phyloP scores from a whole-genome alignment of 148 eudicot genomes.

The Cornus kousa region DNA sequence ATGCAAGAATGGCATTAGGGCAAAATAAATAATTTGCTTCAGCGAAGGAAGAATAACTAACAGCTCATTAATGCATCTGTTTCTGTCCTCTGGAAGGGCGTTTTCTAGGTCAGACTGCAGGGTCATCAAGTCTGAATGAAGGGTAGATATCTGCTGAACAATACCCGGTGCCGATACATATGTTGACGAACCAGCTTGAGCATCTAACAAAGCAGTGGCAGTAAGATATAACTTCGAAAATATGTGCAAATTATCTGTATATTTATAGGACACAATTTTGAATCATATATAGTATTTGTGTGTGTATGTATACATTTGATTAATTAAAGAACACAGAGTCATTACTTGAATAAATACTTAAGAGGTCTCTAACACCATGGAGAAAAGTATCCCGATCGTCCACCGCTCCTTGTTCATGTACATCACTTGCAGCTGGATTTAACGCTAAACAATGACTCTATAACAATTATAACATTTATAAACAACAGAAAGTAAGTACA shows the following conservation, averaged over 20 bases:
- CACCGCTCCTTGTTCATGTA: conserved; percentile 98
- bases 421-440: conserved; percentile 82
- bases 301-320: background rate
- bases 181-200: conserved; percentile 76
- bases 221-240: background rate
- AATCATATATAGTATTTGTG: background rate
- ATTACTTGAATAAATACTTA: conserved; percentile 95
- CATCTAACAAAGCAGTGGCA: conserved; percentile 48
- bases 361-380: conserved; percentile 95
- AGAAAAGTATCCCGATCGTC: conserved; percentile 93
- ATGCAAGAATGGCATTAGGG: background rate
- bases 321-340: background rate
- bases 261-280: background rate
- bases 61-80: conserved; percentile 92
- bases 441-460: conserved; percentile 80
- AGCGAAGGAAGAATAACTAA: conserved; percentile 36
- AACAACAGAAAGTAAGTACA: no score
- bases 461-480: background rate
- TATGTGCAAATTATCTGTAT: background rate
- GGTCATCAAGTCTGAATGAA: conserved; percentile 76
- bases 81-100: conserved; percentile 86
- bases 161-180: conserved; percentile 96
- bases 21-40: background rate
- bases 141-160: conserved; percentile 87
- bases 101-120: conserved; percentile 92